Percentiles rank a stretch among this genome's conserved stretches.
These are phyloP conservation scores for Kwoniella dejecticola DNA, from an alignment of 768 basidiomycete species.

Conservation along the genomic window DNA sequence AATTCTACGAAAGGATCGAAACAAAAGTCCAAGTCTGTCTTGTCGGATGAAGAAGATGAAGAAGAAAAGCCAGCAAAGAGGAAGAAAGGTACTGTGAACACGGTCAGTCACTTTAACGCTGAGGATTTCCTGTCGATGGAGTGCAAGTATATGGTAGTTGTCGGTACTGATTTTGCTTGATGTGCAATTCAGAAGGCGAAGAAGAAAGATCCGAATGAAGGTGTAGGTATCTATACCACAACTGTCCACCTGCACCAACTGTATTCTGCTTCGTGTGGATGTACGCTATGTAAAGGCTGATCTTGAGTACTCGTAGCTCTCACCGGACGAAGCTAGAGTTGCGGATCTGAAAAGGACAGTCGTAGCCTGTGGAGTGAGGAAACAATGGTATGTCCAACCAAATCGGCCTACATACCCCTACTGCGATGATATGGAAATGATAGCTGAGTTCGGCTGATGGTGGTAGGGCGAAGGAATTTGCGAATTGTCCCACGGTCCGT, in stretches of 20 bases:
- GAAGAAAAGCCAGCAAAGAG: constrained; percentile 10
- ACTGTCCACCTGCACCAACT: not conserved
- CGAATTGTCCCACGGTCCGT: constrained; percentile 37
- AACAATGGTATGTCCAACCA: constrained; percentile 47
- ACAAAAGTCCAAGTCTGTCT: constrained; percentile 1
- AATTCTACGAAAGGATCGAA: not conserved
- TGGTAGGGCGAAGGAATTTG: constrained; percentile 47
- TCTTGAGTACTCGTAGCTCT: constrained; percentile 25
- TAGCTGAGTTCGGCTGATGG: not conserved
- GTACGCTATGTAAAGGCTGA: too few species aligned
- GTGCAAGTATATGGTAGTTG: constrained; percentile 7
- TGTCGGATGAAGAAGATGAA: constrained; percentile 3
- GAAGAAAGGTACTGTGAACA: not conserved
- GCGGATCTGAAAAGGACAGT: constrained; percentile 50
- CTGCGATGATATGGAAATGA: too few species aligned
- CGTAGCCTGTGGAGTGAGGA: constrained; percentile 47
- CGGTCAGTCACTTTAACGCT: too few species aligned
- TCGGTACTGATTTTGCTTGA: not conserved
- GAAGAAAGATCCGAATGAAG: constrained; percentile 39
- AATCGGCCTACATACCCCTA: too few species aligned
- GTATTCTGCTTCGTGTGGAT: too few species aligned
- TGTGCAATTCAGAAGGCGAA: constrained; percentile 1
- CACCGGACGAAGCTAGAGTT: constrained; percentile 40
- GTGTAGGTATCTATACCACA: constrained; percentile 16
- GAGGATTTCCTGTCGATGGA: too few species aligned